Evolutionary conservation across 2,329 filamentous ascomycete genomes (phyloP).

Genomic region (Cytospora paraplurivora): DNA sequence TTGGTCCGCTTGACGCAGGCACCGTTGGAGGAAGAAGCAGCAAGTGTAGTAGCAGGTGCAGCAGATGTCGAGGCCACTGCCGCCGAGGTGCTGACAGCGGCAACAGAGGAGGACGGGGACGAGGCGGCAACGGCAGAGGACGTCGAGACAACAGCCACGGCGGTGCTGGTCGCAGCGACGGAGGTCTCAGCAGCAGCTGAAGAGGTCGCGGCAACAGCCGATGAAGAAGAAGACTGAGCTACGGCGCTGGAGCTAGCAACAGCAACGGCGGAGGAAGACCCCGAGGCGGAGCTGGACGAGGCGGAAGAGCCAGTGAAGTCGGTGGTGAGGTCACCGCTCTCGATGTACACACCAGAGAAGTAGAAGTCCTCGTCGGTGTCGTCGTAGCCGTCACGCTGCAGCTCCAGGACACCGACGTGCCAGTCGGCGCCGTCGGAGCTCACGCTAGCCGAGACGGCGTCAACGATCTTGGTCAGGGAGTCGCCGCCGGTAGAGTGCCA

Average conservation of each 20-base stretch:
- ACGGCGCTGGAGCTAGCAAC: conserved; percentile 26
- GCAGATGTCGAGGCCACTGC: conserved; percentile 17
- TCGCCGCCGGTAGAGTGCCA: conserved; percentile 66
- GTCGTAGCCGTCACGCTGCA: conserved; percentile 55
- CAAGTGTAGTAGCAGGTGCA: conserved; percentile 21
- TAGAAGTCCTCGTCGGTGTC: conserved; percentile 64
- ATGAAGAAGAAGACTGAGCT: too few relatives aligned
- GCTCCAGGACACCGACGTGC: conserved; percentile 67
- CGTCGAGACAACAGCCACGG: neutral
- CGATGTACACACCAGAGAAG: conserved; percentile 69
- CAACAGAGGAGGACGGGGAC: neutral
- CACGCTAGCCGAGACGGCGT: conserved; percentile 57
- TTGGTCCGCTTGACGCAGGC: conserved; percentile 27
- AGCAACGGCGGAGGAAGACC: conserved; percentile 29
- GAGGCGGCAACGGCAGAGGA: conserved; percentile 2
- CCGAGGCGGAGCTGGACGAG: conserved; percentile 19
- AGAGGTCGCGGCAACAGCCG: neutral
- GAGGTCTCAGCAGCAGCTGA: conserved; percentile 3
- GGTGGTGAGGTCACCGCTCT: conserved; percentile 48
- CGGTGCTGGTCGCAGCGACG: neutral
- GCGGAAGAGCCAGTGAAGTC: conserved; percentile 24
- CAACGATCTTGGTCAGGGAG: conserved; percentile 56
- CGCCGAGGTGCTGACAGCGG: conserved; percentile 14
- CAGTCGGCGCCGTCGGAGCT: conserved; percentile 67
- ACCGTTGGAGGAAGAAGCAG: neutral